A percentile compares a stretch with the other conserved stretches of the same genome.
Conservation (phyloP, 371 early-diverging fungal species). For the Dipsacomyces acuminosporus region DNA sequence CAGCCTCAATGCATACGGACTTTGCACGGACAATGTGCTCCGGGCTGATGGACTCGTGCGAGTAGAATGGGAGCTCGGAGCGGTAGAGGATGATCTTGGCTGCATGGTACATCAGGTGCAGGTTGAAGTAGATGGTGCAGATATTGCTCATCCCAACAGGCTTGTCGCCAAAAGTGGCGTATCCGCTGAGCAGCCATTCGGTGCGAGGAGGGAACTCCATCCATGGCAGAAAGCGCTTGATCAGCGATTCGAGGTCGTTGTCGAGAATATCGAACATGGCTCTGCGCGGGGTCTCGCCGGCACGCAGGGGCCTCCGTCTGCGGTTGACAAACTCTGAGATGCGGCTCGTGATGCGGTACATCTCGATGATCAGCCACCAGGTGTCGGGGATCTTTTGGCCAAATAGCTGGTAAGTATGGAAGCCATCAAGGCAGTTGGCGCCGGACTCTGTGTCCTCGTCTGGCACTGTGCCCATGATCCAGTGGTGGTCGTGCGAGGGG, state of each 20-base stretch:
- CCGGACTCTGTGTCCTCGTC: neutral
- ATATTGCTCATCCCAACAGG: constrained; percentile 13
- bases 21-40: constrained; percentile 40
- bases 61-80: constrained; percentile 45
- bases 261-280: constrained; percentile 44
- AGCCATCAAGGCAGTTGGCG: too few species aligned
- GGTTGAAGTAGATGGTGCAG: constrained; percentile 28
- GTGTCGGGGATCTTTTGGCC: constrained; percentile 19
- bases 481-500: constrained; percentile 45
- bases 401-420: neutral
- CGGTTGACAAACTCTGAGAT: constrained; percentile 48
- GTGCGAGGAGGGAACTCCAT: constrained; percentile 40
- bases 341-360: constrained; percentile 39
- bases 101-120: constrained; percentile 47
- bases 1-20: constrained; percentile 41
- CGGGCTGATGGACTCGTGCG: constrained; percentile 34
- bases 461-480: constrained; percentile 30
- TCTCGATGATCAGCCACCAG: constrained; percentile 38
- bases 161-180: constrained; percentile 8
- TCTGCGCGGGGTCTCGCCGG: constrained; percentile 37
- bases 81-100: constrained; percentile 48
- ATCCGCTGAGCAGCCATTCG: constrained; percentile 27
- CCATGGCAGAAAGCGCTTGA: constrained; percentile 17
- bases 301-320: constrained; percentile 38
- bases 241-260: constrained; percentile 41